Evolutionary conservation across 2,329 filamentous ascomycete genomes (phyloP).

Genomic region (Cercospora beticola): DNA sequence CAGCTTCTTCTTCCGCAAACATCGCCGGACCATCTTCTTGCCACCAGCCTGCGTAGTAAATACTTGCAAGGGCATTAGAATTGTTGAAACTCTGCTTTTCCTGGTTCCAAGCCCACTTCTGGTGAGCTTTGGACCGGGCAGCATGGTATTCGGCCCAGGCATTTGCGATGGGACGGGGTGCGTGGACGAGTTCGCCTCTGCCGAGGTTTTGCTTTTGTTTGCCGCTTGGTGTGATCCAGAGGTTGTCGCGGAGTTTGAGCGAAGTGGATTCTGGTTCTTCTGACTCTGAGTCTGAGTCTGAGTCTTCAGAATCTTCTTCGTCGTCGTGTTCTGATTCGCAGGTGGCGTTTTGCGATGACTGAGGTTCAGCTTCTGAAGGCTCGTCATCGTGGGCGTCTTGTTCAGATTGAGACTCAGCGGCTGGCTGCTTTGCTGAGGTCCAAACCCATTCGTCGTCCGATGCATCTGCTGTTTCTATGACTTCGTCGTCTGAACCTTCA

Average conservation of each 20-base stretch:
- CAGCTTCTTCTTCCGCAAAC: not conserved
- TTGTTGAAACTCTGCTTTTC: not conserved
- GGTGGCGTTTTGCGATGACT: too few species aligned
- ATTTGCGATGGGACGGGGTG: not conserved
- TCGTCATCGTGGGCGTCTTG: too few species aligned
- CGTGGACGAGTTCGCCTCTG: not conserved
- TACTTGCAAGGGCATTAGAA: too few species aligned
- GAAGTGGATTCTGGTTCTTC: not conserved
- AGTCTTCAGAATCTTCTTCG: too few species aligned
- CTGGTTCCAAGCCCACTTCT: not conserved
- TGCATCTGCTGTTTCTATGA: too few species aligned
- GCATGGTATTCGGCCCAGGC: not conserved
- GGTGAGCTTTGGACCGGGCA: not conserved
- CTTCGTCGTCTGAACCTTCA: too few species aligned
- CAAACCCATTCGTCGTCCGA: too few species aligned
- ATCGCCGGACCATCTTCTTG: not conserved
- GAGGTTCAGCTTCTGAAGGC: too few species aligned
- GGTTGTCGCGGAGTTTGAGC: not conserved
- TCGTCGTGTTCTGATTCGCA: too few species aligned
- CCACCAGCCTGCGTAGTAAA: not conserved
- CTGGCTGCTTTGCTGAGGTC: too few species aligned
- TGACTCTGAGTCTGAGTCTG: too few species aligned
- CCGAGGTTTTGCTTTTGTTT: not conserved
- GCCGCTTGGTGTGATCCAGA: not conserved
- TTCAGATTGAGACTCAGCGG: not conserved